Percentiles rank a stretch among this genome's conserved stretches.
These are phyloP conservation scores for Brachypodium distachyon DNA, from an alignment of 202 grass and related monocot genomes.

Conservation along the genomic window DNA sequence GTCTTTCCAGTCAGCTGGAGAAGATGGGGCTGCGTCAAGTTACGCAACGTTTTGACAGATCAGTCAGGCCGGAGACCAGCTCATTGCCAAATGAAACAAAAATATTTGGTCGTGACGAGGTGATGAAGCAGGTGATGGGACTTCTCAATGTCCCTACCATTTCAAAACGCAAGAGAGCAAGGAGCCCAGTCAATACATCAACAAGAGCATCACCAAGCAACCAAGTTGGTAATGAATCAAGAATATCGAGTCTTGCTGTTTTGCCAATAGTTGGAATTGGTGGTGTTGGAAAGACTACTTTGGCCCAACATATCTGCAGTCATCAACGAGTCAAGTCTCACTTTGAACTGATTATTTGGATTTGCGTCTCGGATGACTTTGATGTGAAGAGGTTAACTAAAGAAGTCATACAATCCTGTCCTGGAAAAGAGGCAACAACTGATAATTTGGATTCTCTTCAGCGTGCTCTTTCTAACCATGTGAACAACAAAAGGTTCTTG, in stretches of 20 bases:
- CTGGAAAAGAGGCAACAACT: background rate
- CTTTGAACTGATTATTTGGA: background rate
- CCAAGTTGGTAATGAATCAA: no score
- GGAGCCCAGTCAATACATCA: no score
- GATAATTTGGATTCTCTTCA: background rate
- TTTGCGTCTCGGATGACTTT: background rate
- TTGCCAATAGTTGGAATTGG: background rate
- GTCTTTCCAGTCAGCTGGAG: background rate
- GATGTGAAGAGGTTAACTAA: background rate
- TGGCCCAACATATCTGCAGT: background rate
- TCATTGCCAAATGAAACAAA: background rate
- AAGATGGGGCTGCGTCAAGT: background rate
- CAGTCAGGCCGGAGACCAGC: background rate
- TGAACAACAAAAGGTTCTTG: background rate
- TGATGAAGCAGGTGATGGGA: no score
- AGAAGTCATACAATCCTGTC: background rate
- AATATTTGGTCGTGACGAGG: background rate
- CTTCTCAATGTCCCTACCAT: no score
- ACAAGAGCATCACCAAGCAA: no score
- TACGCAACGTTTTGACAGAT: background rate
- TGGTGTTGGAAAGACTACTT: background rate
- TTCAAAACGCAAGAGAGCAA: no score
- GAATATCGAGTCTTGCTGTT: background rate
- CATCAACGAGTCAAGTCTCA: background rate
- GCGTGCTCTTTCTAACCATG: fast-evolving